Evolutionary conservation across 164 flowering plant genomes (phyloP).

Genomic region (Aristolochia californica): DNA sequence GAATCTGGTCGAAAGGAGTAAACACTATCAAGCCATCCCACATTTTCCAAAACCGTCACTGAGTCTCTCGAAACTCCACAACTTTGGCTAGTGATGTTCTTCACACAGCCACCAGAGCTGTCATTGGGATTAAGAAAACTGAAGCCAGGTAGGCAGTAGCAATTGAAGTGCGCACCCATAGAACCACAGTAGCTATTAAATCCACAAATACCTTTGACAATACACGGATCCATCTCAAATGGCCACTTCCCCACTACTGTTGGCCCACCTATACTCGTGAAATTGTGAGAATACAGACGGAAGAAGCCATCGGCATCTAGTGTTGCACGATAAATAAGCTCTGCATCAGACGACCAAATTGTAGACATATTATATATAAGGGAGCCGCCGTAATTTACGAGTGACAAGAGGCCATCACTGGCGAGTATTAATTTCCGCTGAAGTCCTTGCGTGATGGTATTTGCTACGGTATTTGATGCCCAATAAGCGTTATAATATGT

Average conservation of each 20-base stretch:
- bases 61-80: slow-evolving; percentile 16
- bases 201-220: slow-evolving; percentile 26
- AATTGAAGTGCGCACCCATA: slow-evolving; percentile 11
- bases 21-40: slow-evolving; percentile 34
- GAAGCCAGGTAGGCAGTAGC: slow-evolving; percentile 31
- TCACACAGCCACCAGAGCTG: slow-evolving; percentile 31
- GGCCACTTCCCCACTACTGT: slow-evolving; percentile 14
- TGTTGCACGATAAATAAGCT: slow-evolving; percentile 27
- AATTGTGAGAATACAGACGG: slow-evolving; percentile 19
- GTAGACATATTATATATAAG: not conserved
- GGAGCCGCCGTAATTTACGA: slow-evolving; percentile 8
- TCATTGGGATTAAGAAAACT: slow-evolving; percentile 25
- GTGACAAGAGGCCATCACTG: slow-evolving; percentile 4
- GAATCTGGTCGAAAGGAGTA: slow-evolving; percentile 8
- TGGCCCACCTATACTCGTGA: slow-evolving; percentile 8
- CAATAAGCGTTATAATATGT: slow-evolving; percentile 8
- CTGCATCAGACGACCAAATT: not conserved
- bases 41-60: slow-evolving; percentile 7
- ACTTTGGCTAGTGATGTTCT: slow-evolving; percentile 6
- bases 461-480: slow-evolving; percentile 3
- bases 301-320: slow-evolving; percentile 43
- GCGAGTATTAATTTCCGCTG: slow-evolving; percentile 24
- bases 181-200: slow-evolving; percentile 25
- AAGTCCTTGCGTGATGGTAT: slow-evolving; percentile 14
- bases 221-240: not conserved